Base-by-base conservation (phyloP, 139 green algal species). In the Coelastrella sp. region DNA sequence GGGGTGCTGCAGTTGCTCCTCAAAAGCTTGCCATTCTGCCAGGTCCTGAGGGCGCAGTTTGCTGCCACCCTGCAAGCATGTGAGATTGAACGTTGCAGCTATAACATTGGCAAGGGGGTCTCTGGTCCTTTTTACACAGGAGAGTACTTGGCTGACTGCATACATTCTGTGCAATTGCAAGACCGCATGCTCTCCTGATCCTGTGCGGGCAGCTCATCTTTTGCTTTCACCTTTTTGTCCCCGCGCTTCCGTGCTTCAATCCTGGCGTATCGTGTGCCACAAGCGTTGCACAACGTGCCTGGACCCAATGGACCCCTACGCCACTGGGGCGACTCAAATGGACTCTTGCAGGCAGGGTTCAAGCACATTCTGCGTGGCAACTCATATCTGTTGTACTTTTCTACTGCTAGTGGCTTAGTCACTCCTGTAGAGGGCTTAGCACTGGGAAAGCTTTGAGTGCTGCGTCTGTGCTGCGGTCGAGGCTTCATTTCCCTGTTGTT, bases 291-390 rank as follows among this genome's bases (percentile, higher is more conserved):
- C 15, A 84, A 37, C 4, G 62, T 74, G 41, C 62, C 78, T 11
- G 60, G 78, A 1, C 78, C 78, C 41, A 75, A 60, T 9, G 78
- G 78, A 0, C 78, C 78, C 17, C 78, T 35, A 15, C 78, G 78
- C 78, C 78, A 84, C 60, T 84, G 78, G 2, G 78, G 78, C 3
- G 78, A 84, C 23, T 82, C 75, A 66, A 75, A 84, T 0, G 78
- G 60, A 41, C 27, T 75, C 30, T 84, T 74, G 78, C 78, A 84
- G 15, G 13, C 32, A 4, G 57, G 48, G 40, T 84, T 84, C 0
- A 75, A 23, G 30, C 78, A 84, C 78, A 82, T 72, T 4, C 75
- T n/a, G 11, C 48, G 53, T 32, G 75, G 50, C 73, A 68, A 6
- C 7, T 68, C 73, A 7, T 13, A 8, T 7, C 41, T 41, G 11